Percentiles rank a stretch among this genome's conserved stretches.
These are phyloP conservation scores for Diphasiastrum complanatum DNA, from an alignment of 83 land plant species.

Conservation along the genomic window DNA sequence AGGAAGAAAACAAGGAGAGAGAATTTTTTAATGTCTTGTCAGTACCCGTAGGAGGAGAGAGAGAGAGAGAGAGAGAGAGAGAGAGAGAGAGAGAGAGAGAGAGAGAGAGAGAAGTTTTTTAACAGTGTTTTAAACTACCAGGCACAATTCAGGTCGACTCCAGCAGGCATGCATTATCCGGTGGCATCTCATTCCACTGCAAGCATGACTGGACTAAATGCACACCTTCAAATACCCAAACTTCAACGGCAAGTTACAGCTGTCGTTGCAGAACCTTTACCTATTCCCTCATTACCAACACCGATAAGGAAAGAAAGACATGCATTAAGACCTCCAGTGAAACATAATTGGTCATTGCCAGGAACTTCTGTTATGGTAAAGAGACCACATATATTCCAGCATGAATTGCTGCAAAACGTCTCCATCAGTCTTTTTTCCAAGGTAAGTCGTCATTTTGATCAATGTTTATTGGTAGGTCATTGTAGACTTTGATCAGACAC, in stretches of 20 bases:
- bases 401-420: slow-evolving; percentile 93
- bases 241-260: slow-evolving; percentile 51
- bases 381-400: slow-evolving; percentile 84
- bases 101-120: too few relatives aligned
- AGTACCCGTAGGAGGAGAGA: too few relatives aligned
- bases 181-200: slow-evolving; percentile 34
- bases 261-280: slow-evolving; percentile 42
- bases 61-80: too few relatives aligned
- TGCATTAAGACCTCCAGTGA: slow-evolving; percentile 82
- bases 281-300: slow-evolving; percentile 27
- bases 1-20: too few relatives aligned
- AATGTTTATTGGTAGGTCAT: too few relatives aligned
- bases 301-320: slow-evolving; percentile 62
- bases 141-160: slow-evolving; percentile 81
- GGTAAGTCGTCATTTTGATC: too few relatives aligned
- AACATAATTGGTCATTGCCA: slow-evolving; percentile 87
- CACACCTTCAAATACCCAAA: slow-evolving; percentile 76
- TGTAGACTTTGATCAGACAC: too few relatives aligned
- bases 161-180: slow-evolving; percentile 45
- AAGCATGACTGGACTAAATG: slow-evolving; percentile 52
- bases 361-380: slow-evolving; percentile 34
- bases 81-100: too few relatives aligned
- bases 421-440: slow-evolving; percentile 92
- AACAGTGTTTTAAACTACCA: slow-evolving; percentile 11
- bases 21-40: too few relatives aligned